Percentiles rank a stretch among this genome's conserved stretches.
These are phyloP conservation scores for Eleusine coracana DNA, from an alignment of 176 grass and related monocot species.

Conservation along the genomic window DNA sequence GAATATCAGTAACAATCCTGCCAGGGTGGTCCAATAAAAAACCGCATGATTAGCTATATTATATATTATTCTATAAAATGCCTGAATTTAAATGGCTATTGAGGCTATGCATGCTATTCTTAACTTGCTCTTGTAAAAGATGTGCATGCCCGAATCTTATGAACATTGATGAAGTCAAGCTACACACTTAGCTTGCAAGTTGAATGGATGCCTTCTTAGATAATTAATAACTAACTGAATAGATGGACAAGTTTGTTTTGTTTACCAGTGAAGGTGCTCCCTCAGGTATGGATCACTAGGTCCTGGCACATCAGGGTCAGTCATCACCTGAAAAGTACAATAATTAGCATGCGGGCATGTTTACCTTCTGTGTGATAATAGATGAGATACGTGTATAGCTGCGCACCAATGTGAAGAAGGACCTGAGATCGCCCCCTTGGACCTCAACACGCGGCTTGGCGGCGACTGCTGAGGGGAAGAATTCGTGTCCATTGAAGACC, in stretches of 20 bases:
- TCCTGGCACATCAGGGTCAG: constrained; percentile 82
- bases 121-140: background rate
- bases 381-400: background rate
- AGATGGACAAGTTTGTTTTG: background rate
- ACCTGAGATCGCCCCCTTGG: constrained; percentile 72
- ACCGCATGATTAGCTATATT: constrained; percentile 22
- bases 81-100: constrained; percentile 4
- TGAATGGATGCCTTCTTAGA: constrained; percentile 1
- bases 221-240: background rate
- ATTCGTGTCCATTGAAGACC: constrained; percentile 88
- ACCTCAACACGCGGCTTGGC: constrained; percentile 76
- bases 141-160: constrained; percentile 26
- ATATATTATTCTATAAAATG: constrained; percentile 27
- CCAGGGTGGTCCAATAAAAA: constrained; percentile 34
- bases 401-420: constrained; percentile 82
- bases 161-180: constrained; percentile 3
- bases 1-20: constrained; percentile 88
- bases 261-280: constrained; percentile 87
- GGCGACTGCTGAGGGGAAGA: constrained; percentile 73
- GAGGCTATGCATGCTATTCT: constrained; percentile 5
- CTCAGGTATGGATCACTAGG: constrained; percentile 83
- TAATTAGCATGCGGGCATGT: background rate
- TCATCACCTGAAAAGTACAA: constrained; percentile 71
- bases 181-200: background rate
- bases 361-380: background rate